A percentile compares a stretch with the other conserved stretches of the same genome.
Conservation (phyloP, 2,329 filamentous ascomycete species). For the Verticillium albo-atrum region DNA sequence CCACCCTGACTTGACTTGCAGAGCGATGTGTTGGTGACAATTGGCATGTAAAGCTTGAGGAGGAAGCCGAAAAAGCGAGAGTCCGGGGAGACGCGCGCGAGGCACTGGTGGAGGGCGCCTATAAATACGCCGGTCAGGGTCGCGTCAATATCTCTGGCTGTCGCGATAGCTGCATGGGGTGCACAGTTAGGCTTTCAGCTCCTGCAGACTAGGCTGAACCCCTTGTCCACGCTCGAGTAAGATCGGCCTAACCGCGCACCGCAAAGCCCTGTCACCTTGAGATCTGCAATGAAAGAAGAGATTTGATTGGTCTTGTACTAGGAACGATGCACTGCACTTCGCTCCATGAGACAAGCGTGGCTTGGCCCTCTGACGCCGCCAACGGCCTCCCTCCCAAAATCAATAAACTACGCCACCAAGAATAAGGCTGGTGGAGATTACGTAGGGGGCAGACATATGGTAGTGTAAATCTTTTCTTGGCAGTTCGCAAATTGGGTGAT, state of each 20-base stretch:
- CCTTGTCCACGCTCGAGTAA: background rate
- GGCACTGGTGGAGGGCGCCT: too few relatives aligned
- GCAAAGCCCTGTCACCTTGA: background rate
- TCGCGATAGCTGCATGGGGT: background rate
- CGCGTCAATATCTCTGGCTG: too few relatives aligned
- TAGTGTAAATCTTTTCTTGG: too few relatives aligned
- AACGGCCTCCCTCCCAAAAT: background rate
- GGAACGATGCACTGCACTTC: background rate
- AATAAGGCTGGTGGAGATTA: background rate
- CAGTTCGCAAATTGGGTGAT: too few relatives aligned
- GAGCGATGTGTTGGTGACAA: too few relatives aligned
- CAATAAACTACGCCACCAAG: background rate
- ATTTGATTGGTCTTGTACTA: background rate
- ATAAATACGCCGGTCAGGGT: too few relatives aligned
- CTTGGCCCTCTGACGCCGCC: background rate
- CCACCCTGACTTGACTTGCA: too few relatives aligned
- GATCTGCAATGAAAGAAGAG: background rate
- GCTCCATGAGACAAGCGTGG: background rate
- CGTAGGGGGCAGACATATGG: too few relatives aligned
- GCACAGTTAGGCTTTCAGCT: background rate
- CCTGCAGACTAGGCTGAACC: background rate
- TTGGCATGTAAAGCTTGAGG: too few relatives aligned
- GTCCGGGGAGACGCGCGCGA: too few relatives aligned
- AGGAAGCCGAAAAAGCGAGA: too few relatives aligned
- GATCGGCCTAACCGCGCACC: background rate